Conservation (phyloP, 176 grass and related monocot species). For the Puccinellia tenuiflora region DNA sequence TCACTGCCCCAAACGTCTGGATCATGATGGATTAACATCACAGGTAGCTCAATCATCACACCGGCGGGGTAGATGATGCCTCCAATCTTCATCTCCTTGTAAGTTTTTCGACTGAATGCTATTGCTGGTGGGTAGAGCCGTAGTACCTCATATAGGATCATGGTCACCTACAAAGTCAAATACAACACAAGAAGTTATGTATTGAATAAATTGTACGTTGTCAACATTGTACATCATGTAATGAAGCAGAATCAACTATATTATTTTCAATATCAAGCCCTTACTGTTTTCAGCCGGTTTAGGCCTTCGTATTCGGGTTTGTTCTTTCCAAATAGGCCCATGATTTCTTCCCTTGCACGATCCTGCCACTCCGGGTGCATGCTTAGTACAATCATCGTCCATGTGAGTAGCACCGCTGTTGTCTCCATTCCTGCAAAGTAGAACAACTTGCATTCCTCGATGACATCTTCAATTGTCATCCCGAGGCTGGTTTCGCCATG, state of each 20-base stretch:
- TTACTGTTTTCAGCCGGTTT: constrained; percentile 48
- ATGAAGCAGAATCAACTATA: not conserved
- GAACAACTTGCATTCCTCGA: constrained; percentile 78
- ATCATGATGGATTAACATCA: constrained; percentile 44
- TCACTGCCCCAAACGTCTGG: constrained; percentile 43
- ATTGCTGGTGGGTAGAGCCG: constrained; percentile 45
- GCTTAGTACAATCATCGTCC: constrained; percentile 58
- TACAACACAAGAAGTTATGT: not conserved
- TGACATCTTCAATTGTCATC: constrained; percentile 57
- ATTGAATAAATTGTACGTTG: not conserved
- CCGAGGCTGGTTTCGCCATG: not conserved
- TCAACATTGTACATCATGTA: not conserved
- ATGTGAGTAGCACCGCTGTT: constrained; percentile 61
- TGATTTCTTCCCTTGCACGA: constrained; percentile 55
- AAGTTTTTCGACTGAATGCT: not conserved
- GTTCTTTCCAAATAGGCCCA: constrained; percentile 29
- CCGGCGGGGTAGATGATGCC: constrained; percentile 34
- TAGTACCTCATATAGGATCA: constrained; percentile 76
- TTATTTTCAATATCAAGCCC: not conserved
- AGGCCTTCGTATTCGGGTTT: constrained; percentile 48
- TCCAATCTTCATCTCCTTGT: constrained; percentile 44
- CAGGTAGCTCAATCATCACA: constrained; percentile 30
- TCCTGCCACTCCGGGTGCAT: constrained; percentile 70
- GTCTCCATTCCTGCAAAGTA: constrained; percentile 89
- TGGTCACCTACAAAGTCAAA: constrained; percentile 36